These are phyloP conservation scores for Sporothrix pallida DNA, from an alignment of 2,329 filamentous ascomycete genomes.

Conservation along the genomic window DNA sequence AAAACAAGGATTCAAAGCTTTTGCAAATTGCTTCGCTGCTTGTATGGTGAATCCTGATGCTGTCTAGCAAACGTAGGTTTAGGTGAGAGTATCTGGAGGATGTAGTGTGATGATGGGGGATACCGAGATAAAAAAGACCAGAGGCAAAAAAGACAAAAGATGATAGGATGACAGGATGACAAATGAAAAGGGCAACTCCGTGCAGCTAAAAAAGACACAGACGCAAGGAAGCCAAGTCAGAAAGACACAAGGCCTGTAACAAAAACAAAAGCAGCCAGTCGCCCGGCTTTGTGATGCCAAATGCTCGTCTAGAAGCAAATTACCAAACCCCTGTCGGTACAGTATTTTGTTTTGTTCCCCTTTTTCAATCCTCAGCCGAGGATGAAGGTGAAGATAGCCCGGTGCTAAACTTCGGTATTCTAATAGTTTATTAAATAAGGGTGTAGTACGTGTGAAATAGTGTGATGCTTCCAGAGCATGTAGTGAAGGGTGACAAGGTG, in stretches of 20 bases:
- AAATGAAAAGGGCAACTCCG: conserved; percentile 9
- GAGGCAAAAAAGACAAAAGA: neutral
- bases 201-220: neutral
- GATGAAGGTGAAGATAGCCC: neutral
- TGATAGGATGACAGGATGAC: neutral
- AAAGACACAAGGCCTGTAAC: conserved; percentile 9
- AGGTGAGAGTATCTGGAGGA: neutral
- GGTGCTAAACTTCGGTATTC: neutral
- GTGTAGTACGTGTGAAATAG: conserved; percentile 27
- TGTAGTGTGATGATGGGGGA: neutral
- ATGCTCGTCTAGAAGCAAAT: conserved; percentile 60
- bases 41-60: neutral
- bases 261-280: conserved; percentile 40
- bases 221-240: neutral
- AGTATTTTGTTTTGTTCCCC: neutral
- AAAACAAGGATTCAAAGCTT: neutral
- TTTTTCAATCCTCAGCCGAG: conserved; percentile 1
- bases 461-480: conserved; percentile 29
- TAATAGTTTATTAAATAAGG: conserved; percentile 13
- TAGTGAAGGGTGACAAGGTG: neutral
- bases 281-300: conserved; percentile 46
- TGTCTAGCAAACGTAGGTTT: neutral
- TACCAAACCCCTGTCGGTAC: conserved; percentile 48
- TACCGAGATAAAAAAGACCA: neutral
- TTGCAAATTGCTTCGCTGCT: neutral